Base-by-base conservation (phyloP, 495 filamentous ascomycete genomes). In the Stereocaulon alpinum region DNA sequence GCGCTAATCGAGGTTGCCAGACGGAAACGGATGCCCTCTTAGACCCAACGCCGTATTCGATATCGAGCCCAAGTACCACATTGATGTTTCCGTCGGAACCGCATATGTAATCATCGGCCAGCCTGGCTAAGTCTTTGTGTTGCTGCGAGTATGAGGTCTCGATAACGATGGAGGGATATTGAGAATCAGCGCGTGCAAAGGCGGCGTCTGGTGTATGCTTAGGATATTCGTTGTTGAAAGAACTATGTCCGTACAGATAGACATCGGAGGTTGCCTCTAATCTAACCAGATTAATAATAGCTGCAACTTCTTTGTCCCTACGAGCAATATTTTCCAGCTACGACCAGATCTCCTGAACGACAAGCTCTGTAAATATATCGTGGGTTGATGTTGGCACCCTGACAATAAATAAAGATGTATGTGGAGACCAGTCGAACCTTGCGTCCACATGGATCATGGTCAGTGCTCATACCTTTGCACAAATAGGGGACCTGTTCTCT, bases 371-470 rank as follows among this genome's bases (percentile, higher is more conserved):
- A 4, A 45, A 45, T 45, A 45, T 45, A 45, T 45, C 42, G 2
- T 45, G n/a, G 15, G 42, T 45, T 4, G 42, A 45, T 45, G 42
- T 45, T 45, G 42, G 42, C 17, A 45, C 17, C 42, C 42, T 45
- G 17, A 45, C 42, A 14, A 14, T 45, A 14, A 42, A 24, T n/a
- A 12, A 4, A 7, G 52, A 42, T 10, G 37, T 55, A 12, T 55
- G 12, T 27, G 20, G 18, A 55, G 52, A 55, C 37, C 52, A 55
- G 52, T 55, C 52, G 37, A 55, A 55, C 1, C 52, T 55, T 12
- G 40, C 11, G 14, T 18, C 11, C 37, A 55, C 22, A 55, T 2
- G 27, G 12, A 42, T 42, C 4, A 11, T 55, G 4, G 41, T 55
- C 11, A 55, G 20, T 55, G 12, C 24, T 24, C n/a, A 43, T 55